Percentiles rank a stretch among this genome's conserved stretches.
Conservation (phyloP, 768 basidiomycete genomes). For the Trametes gibbosa region DNA sequence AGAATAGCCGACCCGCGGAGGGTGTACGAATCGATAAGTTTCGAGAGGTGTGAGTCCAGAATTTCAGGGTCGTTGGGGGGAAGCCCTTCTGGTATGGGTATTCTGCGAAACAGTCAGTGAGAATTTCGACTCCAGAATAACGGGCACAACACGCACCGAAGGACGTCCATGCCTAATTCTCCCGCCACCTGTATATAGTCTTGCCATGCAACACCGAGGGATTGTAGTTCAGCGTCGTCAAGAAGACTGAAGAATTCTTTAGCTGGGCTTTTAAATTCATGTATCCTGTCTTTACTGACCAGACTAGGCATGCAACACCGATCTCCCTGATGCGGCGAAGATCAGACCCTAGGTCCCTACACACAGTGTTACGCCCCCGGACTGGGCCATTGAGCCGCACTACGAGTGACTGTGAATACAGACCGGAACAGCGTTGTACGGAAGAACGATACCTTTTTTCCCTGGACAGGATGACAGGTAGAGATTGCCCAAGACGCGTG, state of each 20-base stretch:
- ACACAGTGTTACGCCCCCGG: constrained; percentile 78
- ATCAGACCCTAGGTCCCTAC: constrained; percentile 78
- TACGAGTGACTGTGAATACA: constrained; percentile 24
- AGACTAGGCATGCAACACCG: constrained; percentile 79
- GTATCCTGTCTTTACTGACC: constrained; percentile 43
- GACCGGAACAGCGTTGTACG: background rate
- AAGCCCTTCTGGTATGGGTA: constrained; percentile 90
- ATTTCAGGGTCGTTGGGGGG: constrained; percentile 57
- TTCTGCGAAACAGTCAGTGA: constrained; percentile 37
- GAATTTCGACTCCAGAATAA: background rate
- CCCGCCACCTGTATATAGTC: constrained; percentile 68
- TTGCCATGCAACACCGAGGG: constrained; percentile 83
- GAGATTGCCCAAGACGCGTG: constrained; percentile 71
- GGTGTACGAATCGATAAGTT: constrained; percentile 70
- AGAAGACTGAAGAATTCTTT: constrained; percentile 55
- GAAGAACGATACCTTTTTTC: constrained; percentile 92
- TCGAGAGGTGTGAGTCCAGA: constrained; percentile 65
- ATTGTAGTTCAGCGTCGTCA: constrained; percentile 79
- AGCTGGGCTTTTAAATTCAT: background rate
- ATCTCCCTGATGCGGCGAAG: constrained; percentile 69
- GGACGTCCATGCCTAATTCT: constrained; percentile 69
- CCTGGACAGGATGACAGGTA: constrained; percentile 91
- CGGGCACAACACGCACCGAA: constrained; percentile 51
- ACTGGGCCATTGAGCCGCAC: constrained; percentile 74
- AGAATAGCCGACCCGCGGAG: constrained; percentile 68